These are phyloP conservation scores for Globisporangium recalcitrans DNA, from an alignment of 352 stramenopile species.

Conservation along the genomic window DNA sequence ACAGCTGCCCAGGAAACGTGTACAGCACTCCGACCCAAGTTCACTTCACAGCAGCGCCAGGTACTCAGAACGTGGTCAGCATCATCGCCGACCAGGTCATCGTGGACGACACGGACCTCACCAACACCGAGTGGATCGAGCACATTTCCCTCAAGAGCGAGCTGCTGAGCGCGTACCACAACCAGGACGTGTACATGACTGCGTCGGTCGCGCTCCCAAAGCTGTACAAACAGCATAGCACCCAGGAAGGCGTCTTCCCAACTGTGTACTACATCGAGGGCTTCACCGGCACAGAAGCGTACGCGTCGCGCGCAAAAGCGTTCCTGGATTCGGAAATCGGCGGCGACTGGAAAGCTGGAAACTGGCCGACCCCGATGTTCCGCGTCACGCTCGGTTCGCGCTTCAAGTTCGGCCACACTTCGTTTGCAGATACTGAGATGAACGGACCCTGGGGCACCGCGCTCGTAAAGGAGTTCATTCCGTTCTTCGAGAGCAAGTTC, in stretches of 20 bases:
- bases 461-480: constrained; percentile 66
- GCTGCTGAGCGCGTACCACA: constrained; percentile 59
- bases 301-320: constrained; percentile 47
- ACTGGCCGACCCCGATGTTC: constrained; percentile 57
- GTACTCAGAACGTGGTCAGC: constrained; percentile 28
- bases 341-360: constrained; percentile 43
- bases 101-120: constrained; percentile 40
- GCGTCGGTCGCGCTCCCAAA: constrained; percentile 59
- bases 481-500: constrained; percentile 54
- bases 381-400: constrained; percentile 69
- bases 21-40: constrained; percentile 53
- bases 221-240: constrained; percentile 24
- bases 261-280: constrained; percentile 80
- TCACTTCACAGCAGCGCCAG: constrained; percentile 21
- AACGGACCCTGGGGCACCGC: constrained; percentile 69
- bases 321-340: constrained; percentile 70
- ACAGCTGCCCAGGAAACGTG: constrained; percentile 52
- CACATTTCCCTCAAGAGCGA: constrained; percentile 67
- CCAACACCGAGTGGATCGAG: constrained; percentile 50
- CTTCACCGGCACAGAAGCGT: constrained; percentile 62
- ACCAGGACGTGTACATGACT: constrained; percentile 63
- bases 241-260: constrained; percentile 24
- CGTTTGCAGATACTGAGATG: constrained; percentile 55
- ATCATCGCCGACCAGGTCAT: constrained; percentile 55
- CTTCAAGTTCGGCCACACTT: constrained; percentile 74